Base-by-base conservation (phyloP, 805 yeast genomes). In the Myxozyma mucilagina region DNA sequence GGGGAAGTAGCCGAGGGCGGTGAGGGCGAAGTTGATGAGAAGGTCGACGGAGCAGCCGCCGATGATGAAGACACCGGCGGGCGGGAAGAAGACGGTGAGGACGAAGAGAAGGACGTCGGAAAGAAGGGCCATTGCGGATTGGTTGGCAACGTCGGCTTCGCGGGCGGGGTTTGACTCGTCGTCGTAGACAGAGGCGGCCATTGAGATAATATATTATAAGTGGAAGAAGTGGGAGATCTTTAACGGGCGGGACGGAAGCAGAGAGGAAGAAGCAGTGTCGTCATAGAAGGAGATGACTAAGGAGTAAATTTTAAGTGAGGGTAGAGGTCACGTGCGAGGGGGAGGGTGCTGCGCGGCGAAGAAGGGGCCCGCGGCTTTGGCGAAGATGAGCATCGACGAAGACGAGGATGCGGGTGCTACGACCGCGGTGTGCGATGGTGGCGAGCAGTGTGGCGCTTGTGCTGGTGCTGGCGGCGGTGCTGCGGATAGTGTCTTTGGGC, bases 1-100 rank as follows among this genome's bases (percentile, higher is more conserved):
- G 2, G 90, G 90, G 51, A 86, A 72, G 70, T 82, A 85, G 32
- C 89, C 66, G 59, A 86, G 76, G 53, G 81, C 68, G 8, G 89
- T 84, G 68, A 86, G 77, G 44, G 85, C 68, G 47, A 84, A 73
- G 71, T 85, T 86, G 65, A 86, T 59, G 36, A 79, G 69, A 31
- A 80, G 70, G 49, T 87, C 89, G 34, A 75, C 70, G 2, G 87
- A 78, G 68, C 83, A 84, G n/a, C 67, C 67, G 38, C 59, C 31
- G 39, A 62, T 61, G 47, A 62, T 55, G 35, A 55, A 48, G 38
- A 64, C 66, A 6, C 66, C 67, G 18, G 56, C 60, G n/a, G 67
- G 67, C 20, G 67, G 67, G 36, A 59, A 61, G 50, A 61, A 49
- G 54, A 59, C 49, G 41, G 60, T 55, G 60, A 61, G 45, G 20